Conservation (phyloP, 2,329 filamentous ascomycete species). For the Diplodia seriata region DNA sequence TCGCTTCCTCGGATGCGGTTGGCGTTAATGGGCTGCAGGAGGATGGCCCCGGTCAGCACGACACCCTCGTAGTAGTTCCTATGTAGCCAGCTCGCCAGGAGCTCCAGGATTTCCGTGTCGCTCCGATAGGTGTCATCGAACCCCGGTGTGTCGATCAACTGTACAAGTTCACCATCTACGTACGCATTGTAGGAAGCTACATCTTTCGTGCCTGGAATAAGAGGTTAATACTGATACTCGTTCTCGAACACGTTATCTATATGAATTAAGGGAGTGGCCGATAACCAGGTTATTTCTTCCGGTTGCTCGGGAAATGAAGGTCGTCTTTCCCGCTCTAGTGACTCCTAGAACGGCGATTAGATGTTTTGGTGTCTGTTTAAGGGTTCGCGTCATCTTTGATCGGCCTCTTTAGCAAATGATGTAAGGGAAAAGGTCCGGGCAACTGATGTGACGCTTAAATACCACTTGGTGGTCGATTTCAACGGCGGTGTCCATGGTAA, state of each 20-base stretch:
- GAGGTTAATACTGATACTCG: neutral
- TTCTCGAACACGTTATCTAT: neutral
- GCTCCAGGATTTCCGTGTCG: neutral
- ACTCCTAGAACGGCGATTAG: neutral
- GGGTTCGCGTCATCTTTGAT: neutral
- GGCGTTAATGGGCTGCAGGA: neutral
- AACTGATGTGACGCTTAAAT: neutral
- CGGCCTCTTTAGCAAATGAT: neutral
- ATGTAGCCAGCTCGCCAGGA: neutral
- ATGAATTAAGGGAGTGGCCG: neutral
- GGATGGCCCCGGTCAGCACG: neutral
- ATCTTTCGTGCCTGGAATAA: neutral
- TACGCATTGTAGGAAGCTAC: neutral
- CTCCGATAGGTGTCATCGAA: neutral
- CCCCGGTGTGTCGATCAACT: neutral
- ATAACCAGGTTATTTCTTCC: neutral
- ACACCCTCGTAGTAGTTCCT: neutral
- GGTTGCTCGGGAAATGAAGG: neutral
- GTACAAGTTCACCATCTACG: neutral
- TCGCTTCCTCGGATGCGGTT: neutral
- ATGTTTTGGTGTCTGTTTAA: slow-evolving; percentile 36
- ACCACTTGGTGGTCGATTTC: no score
- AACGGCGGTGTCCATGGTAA: no score
- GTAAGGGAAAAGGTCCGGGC: neutral
- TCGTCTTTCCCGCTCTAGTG: neutral